A percentile compares a stretch with the other conserved stretches of the same genome.
Conservation (phyloP, 768 basidiomycete genomes). For the Cystofilobasidium capitatum region DNA sequence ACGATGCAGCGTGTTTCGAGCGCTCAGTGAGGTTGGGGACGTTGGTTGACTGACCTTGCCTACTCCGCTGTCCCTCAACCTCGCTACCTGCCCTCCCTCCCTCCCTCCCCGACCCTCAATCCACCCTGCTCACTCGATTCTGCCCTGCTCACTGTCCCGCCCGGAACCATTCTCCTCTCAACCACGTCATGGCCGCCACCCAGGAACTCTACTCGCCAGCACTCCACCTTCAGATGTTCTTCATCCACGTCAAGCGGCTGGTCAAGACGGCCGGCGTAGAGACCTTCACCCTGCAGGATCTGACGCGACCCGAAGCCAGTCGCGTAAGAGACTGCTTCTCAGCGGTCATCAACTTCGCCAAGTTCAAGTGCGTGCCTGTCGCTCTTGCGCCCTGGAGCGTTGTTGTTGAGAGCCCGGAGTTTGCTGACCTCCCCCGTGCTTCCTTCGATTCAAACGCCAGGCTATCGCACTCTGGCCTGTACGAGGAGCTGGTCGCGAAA, state of each 20-base stretch:
- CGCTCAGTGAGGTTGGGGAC: not conserved
- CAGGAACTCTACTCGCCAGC: slow-evolving; percentile 61
- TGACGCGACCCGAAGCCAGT: slow-evolving; percentile 60
- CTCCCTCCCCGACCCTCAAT: not conserved
- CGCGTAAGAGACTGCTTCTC: slow-evolving; percentile 68
- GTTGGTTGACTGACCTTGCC: not conserved
- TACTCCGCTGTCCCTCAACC: not conserved
- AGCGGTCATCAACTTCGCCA: slow-evolving; percentile 86
- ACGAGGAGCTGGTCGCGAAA: slow-evolving; percentile 12
- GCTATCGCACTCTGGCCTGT: slow-evolving; percentile 10
- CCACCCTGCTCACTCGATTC: not conserved
- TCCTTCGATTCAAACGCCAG: not conserved
- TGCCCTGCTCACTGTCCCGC: not conserved
- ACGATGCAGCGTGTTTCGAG: not conserved
- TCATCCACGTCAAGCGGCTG: slow-evolving; percentile 62
- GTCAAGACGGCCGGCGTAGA: slow-evolving; percentile 63
- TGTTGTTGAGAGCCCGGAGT: too few relatives aligned
- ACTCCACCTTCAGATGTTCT: slow-evolving; percentile 54
- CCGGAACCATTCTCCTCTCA: not conserved
- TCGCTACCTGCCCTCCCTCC: slow-evolving; percentile 4
- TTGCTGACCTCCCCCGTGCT: not conserved
- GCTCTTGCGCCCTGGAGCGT: too few relatives aligned
- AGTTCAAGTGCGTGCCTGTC: slow-evolving; percentile 67
- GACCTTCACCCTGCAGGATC: slow-evolving; percentile 66
- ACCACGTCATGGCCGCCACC: not conserved